Evolutionary conservation across 2,329 filamentous ascomycete genomes (phyloP).

Genomic region (Aspergillus persii): DNA sequence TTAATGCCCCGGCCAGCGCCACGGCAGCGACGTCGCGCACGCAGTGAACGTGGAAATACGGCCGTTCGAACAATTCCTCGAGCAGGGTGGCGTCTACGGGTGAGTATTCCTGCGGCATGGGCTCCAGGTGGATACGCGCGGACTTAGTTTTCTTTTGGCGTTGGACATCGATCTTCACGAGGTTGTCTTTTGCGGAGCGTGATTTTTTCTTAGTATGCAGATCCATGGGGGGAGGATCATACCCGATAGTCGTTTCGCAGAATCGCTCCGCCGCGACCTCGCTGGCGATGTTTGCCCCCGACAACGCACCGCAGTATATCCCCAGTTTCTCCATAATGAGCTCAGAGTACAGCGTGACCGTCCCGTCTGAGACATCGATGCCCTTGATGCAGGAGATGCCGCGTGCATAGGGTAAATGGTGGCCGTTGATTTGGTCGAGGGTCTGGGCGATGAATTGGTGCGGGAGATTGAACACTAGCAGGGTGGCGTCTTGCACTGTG

Average conservation of each 20-base stretch:
- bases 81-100: constrained; percentile 77
- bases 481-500: constrained; percentile 74
- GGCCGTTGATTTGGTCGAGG: constrained; percentile 71
- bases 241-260: constrained; percentile 91
- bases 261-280: constrained; percentile 91
- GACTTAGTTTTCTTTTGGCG: constrained; percentile 63
- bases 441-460: constrained; percentile 56
- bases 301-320: constrained; percentile 91
- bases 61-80: constrained; percentile 79
- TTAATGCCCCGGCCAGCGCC: constrained; percentile 75
- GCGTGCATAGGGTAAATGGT: constrained; percentile 81
- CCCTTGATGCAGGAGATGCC: constrained; percentile 96
- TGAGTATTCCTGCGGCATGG: constrained; percentile 74
- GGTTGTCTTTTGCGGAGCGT: constrained; percentile 44
- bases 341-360: constrained; percentile 82
- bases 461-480: constrained; percentile 91
- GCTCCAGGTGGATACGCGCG: constrained; percentile 64
- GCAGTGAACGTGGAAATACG: constrained; percentile 91
- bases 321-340: constrained; percentile 81
- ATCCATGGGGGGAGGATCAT: constrained; percentile 83
- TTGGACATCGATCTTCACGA: constrained; percentile 41
- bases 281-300: constrained; percentile 86
- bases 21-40: constrained; percentile 60
- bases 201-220: constrained; percentile 55
- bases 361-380: constrained; percentile 79